Evolutionary conservation across 2,329 filamentous ascomycete genomes (phyloP), one percentile per base, ranked within the genome.

Genomic region (Pestalotiopsis sp.): DNA sequence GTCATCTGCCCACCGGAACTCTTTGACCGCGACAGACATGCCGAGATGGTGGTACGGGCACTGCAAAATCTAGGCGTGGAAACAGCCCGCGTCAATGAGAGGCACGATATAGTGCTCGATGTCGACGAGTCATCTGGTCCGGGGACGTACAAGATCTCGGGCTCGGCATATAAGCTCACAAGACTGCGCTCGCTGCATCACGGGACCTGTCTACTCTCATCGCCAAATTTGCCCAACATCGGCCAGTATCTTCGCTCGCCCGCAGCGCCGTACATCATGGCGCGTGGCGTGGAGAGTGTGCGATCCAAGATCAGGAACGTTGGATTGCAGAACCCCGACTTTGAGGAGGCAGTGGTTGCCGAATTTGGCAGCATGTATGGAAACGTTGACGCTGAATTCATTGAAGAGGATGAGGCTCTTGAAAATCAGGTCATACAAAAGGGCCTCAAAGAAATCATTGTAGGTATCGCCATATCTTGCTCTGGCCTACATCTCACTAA

Each of bases 141-240:
- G 13, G 41, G 13, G 69, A 85, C 86, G 1, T 88, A 91, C 77
- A 99, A 99, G 79, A 87, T 98, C 12, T 97, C 94, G 0, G 96
- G 96, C 1, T 98, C 94, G 0, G 96, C 96, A 12, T 99, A 97
- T 82, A 98, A 98, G 80, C 85, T 99, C 66, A 98, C 93, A 0
- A 86, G 93, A 27, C 83, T 89, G 63, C 87, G 95, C 59, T 92
- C 94, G 7, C 84, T 99, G 68, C 96, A 99, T 80, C 96, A 99
- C 80, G 96, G 95, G 7, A 99, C 96, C 0, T 96, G 94, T 75
- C 85, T 99, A 58, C 84, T 98, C 2, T 85, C 87, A 41, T 95
- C 93, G 66, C 91, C 92, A 2, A 93, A 97, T 76, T 83, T 98
- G 57, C 79, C 82, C 38, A 81, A 84, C 56, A 92, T 98, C 36